phyloP scores from a whole-genome alignment of 192 early-diverging fungal species.

The Backusella tarrabulga region DNA sequence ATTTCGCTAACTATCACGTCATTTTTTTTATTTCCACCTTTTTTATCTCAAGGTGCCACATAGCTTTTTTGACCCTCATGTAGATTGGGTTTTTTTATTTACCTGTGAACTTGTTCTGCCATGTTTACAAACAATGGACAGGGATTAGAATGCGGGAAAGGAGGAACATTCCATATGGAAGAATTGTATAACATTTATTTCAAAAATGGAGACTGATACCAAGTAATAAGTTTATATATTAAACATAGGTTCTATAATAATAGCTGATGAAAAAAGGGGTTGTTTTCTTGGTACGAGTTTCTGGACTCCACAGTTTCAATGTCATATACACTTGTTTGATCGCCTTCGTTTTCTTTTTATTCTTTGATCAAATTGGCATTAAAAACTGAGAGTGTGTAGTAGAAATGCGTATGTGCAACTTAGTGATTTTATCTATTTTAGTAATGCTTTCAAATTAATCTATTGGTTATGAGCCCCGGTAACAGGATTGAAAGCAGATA shows the following conservation, averaged over 20 bases:
- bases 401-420: not conserved
- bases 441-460: not conserved
- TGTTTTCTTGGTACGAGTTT: not conserved
- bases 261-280: not conserved
- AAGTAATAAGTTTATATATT: not conserved
- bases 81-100: not conserved
- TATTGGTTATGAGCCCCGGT: not conserved
- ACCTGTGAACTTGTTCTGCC: not conserved
- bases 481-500: not conserved
- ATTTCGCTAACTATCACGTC: slow-evolving; percentile 4
- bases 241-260: not conserved
- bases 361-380: not conserved
- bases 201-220: not conserved
- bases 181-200: not conserved
- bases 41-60: not conserved
- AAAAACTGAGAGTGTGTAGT: not conserved
- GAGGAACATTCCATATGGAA: not conserved
- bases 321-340: not conserved
- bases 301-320: not conserved
- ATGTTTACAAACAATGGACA: not conserved
- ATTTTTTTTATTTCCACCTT: not conserved
- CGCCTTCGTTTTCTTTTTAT: not conserved
- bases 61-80: not conserved
- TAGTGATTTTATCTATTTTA: not conserved
- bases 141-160: not conserved